Conservation (phyloP, 1,284 basidiomycete species). For the Heterobasidion annosum region DNA sequence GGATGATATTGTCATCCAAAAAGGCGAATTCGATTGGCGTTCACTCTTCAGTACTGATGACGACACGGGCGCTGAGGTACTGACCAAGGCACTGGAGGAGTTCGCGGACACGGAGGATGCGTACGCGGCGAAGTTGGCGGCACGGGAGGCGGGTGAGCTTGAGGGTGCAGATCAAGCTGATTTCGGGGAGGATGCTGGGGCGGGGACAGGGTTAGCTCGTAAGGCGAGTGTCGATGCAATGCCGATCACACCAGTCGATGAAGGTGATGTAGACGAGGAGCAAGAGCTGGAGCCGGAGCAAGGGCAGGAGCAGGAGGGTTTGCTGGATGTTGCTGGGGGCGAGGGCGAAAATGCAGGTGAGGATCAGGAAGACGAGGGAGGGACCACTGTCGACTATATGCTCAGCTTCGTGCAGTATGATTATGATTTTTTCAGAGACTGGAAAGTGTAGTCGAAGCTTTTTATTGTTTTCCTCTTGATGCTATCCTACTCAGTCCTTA, state of each 20-base stretch:
- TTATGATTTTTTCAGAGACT: constrained; percentile 71
- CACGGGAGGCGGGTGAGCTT: constrained; percentile 61
- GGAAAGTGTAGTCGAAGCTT: constrained; percentile 38
- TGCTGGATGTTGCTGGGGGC: constrained; percentile 20
- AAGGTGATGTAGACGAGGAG: constrained; percentile 16
- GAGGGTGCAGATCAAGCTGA: constrained; percentile 73
- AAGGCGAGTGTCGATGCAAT: constrained; percentile 2
- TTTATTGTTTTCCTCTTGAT: constrained; percentile 1
- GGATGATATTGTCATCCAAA: constrained; percentile 90
- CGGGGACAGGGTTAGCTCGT: constrained; percentile 4
- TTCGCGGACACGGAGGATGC: constrained; percentile 88
- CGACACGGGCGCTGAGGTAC: constrained; percentile 22
- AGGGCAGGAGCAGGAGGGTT: constrained; percentile 19
- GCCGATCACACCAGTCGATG: constrained; percentile 15
- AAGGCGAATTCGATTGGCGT: constrained; percentile 94
- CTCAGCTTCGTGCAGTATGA: constrained; percentile 66
- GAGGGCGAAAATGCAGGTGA: constrained; percentile 25
- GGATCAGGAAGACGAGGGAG: constrained; percentile 45
- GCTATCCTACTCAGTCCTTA: no score
- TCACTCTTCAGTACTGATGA: constrained; percentile 61
- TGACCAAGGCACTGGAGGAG: constrained; percentile 68
- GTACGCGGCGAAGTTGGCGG: constrained; percentile 72
- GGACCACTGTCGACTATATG: constrained; percentile 85
- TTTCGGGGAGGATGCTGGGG: constrained; percentile 43
- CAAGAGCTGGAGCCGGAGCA: constrained; percentile 17